A percentile compares a stretch with the other conserved stretches of the same genome.
phyloP scores from a whole-genome alignment of 2,329 filamentous ascomycete species.

The Didymella exigua region DNA sequence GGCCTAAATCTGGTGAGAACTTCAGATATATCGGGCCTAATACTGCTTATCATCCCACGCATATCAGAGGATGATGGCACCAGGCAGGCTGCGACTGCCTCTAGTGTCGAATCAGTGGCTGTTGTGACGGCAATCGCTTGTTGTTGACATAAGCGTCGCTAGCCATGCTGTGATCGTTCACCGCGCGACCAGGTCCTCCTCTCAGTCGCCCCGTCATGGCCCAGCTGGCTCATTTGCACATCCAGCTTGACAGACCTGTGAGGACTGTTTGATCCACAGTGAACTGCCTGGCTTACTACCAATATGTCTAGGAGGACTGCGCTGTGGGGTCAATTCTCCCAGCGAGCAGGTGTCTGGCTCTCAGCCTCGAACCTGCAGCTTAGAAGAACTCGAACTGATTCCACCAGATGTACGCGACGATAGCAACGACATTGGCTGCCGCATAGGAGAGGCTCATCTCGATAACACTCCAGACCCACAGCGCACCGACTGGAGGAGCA shows the following conservation, averaged over 20 bases:
- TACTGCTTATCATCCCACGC: not conserved
- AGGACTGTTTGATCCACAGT: not conserved
- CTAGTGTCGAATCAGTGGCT: not conserved
- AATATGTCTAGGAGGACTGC: not conserved
- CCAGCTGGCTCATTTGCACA: not conserved
- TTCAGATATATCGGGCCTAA: not conserved
- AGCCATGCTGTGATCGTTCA: not conserved
- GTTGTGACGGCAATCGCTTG: not conserved
- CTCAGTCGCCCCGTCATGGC: not conserved
- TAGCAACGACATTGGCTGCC: conserved; percentile 59
- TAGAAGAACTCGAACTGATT: conserved; percentile 58
- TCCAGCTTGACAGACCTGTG: not conserved
- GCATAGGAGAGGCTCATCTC: conserved; percentile 78
- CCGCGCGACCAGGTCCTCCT: not conserved
- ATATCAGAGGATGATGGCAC: not conserved
- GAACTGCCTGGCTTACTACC: not conserved
- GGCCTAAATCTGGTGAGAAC: conserved; percentile 1
- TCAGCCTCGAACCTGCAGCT: not conserved
- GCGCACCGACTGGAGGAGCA: conserved; percentile 82
- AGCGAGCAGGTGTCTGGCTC: not conserved
- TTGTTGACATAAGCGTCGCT: not conserved
- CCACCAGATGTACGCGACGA: conserved; percentile 60
- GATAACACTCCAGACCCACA: conserved; percentile 93
- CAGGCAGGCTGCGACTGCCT: not conserved
- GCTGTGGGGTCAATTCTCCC: not conserved